Conservation (phyloP, 139 green algal species). For the Pleodorina starrii region DNA sequence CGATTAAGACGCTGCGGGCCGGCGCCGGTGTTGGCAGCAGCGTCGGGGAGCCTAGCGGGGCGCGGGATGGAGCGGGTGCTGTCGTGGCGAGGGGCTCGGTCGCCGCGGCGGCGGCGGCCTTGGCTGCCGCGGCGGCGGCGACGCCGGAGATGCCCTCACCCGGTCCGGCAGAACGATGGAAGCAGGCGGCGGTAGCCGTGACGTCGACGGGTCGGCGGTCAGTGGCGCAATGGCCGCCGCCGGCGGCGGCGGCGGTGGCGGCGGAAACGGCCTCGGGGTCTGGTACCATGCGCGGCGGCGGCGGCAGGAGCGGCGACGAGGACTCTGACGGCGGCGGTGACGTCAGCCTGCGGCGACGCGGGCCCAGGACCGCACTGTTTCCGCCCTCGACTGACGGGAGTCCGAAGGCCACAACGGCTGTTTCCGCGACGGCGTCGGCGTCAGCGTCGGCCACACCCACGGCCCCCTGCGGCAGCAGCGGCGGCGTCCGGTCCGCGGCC, state of each 20-base stretch:
- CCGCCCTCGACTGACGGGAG: neutral
- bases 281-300: neutral
- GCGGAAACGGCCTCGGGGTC: neutral
- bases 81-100: neutral
- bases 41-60: neutral
- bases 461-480: neutral
- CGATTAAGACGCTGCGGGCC: neutral
- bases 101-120: slow-evolving; percentile 15
- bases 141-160: neutral
- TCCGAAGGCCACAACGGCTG: neutral
- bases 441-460: neutral
- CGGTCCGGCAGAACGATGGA: neutral
- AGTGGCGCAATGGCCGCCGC: neutral
- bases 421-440: neutral
- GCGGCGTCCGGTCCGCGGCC: neutral
- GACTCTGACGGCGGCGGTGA: neutral
- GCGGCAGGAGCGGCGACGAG: neutral
- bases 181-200: neutral
- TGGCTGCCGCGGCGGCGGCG: neutral
- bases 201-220: neutral
- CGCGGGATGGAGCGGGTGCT: neutral
- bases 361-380: neutral
- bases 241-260: neutral
- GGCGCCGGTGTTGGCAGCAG: neutral
- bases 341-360: neutral